Evolutionary conservation across 2,329 filamentous ascomycete species (phyloP), one percentile per base, ranked within the genome.

Genomic region (Nemania bipapillata): DNA sequence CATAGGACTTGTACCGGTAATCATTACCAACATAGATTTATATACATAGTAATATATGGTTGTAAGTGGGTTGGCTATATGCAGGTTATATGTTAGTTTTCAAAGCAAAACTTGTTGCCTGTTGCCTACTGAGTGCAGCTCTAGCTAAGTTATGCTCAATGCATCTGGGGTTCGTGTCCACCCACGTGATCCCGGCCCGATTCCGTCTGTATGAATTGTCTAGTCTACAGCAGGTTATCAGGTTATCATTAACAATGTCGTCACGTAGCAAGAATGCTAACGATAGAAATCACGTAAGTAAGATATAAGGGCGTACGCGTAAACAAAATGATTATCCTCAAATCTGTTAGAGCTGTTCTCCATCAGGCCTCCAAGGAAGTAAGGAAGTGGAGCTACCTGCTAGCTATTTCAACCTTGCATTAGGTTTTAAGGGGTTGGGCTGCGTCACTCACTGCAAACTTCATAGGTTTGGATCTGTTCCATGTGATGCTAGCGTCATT

Each of bases 81-180:
- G 40, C 40, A 45, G 40, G 40, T 17, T 45, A 24, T 32, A 45
- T 59, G 55, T 65, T 28, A 22, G 40, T 26, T 40, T 30, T 54
- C 40, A 22, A 49, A 55, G 37, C 35, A 22, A 50, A 66, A 55
- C 57, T 47, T 65, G 47, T n/a, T 61, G 57, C 42, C 45, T 56
- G 50, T 42, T 66, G 50, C 56, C 40, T 37, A n/a, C n/a, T n/a
- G n/a, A n/a, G 40, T 66, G 63, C 63, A 66, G 57, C 63, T 61
- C 11, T 37, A 26, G 49, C 11, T 37, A 26, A 55, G 56, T 15
- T 32, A n/a, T 42, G 30, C 32, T 15, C 50, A 63, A 12, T 24
- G 30, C 50, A 49, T 35, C 61, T 40, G 56, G 56, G 26, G 9
- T 61, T 24, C n/a, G 56, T 50, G 63, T 40, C 26, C 12, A 45